Conservation (phyloP, 768 basidiomycete genomes). For the Phaffia australis region DNA sequence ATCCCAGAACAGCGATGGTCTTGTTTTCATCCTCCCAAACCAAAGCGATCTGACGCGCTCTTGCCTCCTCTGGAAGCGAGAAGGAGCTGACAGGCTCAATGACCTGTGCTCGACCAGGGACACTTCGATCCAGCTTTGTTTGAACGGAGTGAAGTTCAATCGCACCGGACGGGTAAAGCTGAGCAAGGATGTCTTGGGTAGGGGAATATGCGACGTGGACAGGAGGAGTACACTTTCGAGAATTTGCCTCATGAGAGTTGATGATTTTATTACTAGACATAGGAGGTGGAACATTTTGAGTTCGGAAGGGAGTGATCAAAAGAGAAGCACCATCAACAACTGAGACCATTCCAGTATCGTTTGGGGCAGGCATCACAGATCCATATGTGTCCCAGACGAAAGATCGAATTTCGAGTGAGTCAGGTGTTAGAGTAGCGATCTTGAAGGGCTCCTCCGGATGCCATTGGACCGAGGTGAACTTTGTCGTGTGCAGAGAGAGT, state of each 20-base stretch:
- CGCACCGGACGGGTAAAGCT: slow-evolving; percentile 60
- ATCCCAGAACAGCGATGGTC: slow-evolving; percentile 26
- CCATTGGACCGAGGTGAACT: slow-evolving; percentile 70
- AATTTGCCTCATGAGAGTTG: slow-evolving; percentile 29
- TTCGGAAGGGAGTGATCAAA: slow-evolving; percentile 82
- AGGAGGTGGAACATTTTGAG: slow-evolving; percentile 95
- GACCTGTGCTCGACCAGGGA: not conserved
- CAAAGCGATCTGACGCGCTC: slow-evolving; percentile 15
- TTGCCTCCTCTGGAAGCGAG: slow-evolving; percentile 2
- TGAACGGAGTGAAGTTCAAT: slow-evolving; percentile 43
- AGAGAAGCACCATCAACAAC: slow-evolving; percentile 76
- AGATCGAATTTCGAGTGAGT: slow-evolving; percentile 45
- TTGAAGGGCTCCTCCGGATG: slow-evolving; percentile 67
- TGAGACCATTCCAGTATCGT: slow-evolving; percentile 72
- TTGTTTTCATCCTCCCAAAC: slow-evolving; percentile 28
- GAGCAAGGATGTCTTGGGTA: slow-evolving; percentile 49
- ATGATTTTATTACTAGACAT: slow-evolving; percentile 60
- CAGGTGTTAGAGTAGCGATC: slow-evolving; percentile 54
- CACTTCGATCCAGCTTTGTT: slow-evolving; percentile 15
- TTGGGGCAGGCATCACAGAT: slow-evolving; percentile 51
- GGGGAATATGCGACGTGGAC: slow-evolving; percentile 57
- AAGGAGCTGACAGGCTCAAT: not conserved
- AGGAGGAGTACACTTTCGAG: slow-evolving; percentile 42
- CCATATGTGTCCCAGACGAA: slow-evolving; percentile 71
- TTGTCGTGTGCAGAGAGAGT: slow-evolving; percentile 34